phyloP scores from a whole-genome alignment of 331 rosid species.

The Rhamnella rubrinervis region DNA sequence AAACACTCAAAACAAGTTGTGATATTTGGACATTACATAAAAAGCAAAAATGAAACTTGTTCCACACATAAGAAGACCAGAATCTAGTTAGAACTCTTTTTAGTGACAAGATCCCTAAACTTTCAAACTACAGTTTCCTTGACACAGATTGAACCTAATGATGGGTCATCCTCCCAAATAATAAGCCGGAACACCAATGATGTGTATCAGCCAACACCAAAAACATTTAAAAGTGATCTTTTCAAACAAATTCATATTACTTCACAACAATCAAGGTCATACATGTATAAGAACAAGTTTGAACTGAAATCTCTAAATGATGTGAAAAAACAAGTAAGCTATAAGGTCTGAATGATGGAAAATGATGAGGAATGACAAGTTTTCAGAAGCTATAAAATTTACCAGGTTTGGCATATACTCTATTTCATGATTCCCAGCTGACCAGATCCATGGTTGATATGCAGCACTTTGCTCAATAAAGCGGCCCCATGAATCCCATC shows the following conservation, averaged over 20 bases:
- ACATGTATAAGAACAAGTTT: not conserved
- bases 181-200: not conserved
- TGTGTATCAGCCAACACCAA: no score
- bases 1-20: no score
- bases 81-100: not conserved
- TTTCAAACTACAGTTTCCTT: not conserved
- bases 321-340: no score
- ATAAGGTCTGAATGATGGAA: not conserved
- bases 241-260: not conserved
- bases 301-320: not conserved
- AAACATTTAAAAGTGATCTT: no score
- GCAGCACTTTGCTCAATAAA: constrained; percentile 12
- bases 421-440: constrained; percentile 14
- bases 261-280: not conserved
- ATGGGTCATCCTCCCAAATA: not conserved
- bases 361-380: not conserved
- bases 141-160: not conserved
- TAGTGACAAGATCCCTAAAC: not conserved
- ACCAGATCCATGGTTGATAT: constrained; percentile 13
- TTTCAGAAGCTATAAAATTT: not conserved
- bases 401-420: constrained; percentile 5
- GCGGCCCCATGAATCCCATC: constrained; percentile 14
- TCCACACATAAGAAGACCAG: no score
- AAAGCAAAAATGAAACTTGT: no score
- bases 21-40: no score